Evolutionary conservation across 1,284 basidiomycete species (phyloP).

Genomic region (Albatrellus sp.): DNA sequence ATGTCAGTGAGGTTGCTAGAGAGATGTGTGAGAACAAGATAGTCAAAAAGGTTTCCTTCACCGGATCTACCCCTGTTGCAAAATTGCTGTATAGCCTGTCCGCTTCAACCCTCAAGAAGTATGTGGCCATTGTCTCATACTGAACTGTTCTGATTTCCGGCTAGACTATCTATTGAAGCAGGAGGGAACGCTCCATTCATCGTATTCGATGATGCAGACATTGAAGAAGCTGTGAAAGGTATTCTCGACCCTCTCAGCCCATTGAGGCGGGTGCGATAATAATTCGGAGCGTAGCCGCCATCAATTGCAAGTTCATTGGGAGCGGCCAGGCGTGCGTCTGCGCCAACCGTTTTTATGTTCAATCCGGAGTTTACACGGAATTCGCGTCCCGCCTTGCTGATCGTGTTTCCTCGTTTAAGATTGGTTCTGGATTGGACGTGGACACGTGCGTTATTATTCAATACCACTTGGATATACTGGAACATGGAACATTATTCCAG

Average conservation of each 20-base stretch:
- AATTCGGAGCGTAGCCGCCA: constrained; percentile 39
- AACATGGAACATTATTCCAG: constrained; percentile 22
- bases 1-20: constrained; percentile 72
- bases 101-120: constrained; percentile 87
- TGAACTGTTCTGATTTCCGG: neutral
- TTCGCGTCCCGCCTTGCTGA: constrained; percentile 76
- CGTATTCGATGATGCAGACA: constrained; percentile 93
- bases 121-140: constrained; percentile 10
- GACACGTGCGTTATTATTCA: constrained; percentile 41
- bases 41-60: constrained; percentile 89
- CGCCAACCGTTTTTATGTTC: constrained; percentile 81
- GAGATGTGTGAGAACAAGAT: constrained; percentile 67
- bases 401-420: constrained; percentile 80
- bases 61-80: constrained; percentile 86
- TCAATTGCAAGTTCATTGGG: constrained; percentile 85
- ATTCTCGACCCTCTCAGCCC: constrained; percentile 4
- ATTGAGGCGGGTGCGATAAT: neutral
- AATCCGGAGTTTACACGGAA: constrained; percentile 74
- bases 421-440: constrained; percentile 82
- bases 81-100: constrained; percentile 82
- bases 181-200: constrained; percentile 92
- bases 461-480: neutral
- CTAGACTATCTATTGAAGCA: constrained; percentile 72
- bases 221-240: constrained; percentile 88
- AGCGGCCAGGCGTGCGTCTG: constrained; percentile 89